Evolutionary conservation across 805 yeast genomes (phyloP), one percentile per base, ranked within the genome.

Genomic region (Brettanomyces sp.): DNA sequence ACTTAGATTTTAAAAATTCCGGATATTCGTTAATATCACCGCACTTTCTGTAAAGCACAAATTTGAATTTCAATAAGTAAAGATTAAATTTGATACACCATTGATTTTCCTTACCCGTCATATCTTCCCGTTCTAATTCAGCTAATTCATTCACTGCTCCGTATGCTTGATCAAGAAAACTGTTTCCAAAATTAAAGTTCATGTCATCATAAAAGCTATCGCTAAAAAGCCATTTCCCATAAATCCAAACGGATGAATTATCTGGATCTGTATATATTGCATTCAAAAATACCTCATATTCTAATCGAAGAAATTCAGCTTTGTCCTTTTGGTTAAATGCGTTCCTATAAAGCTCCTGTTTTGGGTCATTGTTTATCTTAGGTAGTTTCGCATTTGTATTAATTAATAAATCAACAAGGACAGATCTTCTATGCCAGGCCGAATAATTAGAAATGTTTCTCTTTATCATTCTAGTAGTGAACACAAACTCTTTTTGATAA

Each of bases 261-360:
- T 86, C 91, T 0, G 95, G 90, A 60, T 93, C 98, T 53, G 95
- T 87, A 58, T 81, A 87, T 65, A 88, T 78, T 0, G 98, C 99
- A 28, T 86, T 82, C 48, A 80, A 82, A 35, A 89, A 72, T 52
- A 84, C 72, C 3, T 73, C 73, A 38, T 89, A 63, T 60, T 93
- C 99, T 18, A 68, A 64, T 0, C 49, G 47, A 5, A 87, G 59
- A 43, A 72, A 71, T 3, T 63, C 52, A 22, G 36, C 18, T 34
- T 52, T 56, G 35, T 45, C 47, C 24, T 43, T 54, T 9, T 39
- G 38, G 34, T 46, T 50, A 45, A 56, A 59, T 3, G 55, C 44
- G 9, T 39, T 13, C 7, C 58, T 34, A 41, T 54, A 56, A n/a
- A 18, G 12, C 9, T 49, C 52, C n/a, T 39, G 21, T 4, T 53